Evolutionary conservation across 164 flowering plant genomes (phyloP).

Genomic region (Paratinospora sagittata): DNA sequence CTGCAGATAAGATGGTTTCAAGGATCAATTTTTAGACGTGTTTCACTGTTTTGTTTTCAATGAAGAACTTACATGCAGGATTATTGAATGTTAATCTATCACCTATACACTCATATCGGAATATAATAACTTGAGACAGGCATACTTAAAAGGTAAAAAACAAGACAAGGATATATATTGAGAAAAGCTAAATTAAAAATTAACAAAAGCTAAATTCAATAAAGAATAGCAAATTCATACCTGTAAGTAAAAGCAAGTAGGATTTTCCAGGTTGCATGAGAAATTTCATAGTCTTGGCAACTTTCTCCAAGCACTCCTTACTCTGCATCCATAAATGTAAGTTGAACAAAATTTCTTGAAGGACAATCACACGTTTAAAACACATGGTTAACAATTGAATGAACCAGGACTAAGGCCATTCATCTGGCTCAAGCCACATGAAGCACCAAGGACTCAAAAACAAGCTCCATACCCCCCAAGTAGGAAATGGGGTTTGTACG

Average conservation of each 20-base stretch:
- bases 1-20: not conserved
- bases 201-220: not conserved
- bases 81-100: not conserved
- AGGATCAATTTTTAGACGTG: not conserved
- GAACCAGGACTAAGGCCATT: not conserved
- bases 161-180: not conserved
- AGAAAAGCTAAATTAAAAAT: not conserved
- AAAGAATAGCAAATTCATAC: constrained; percentile 24
- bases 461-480: too few species aligned
- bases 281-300: constrained; percentile 58
- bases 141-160: not conserved
- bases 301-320: constrained; percentile 88
- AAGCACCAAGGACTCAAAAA: too few species aligned
- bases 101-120: not conserved
- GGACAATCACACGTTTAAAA: not conserved
- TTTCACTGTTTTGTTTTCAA: not conserved
- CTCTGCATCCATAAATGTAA: constrained; percentile 46
- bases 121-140: not conserved
- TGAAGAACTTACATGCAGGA: not conserved
- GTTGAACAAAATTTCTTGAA: not conserved
- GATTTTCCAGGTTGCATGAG: constrained; percentile 50
- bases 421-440: not conserved
- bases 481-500: too few species aligned
- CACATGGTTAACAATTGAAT: not conserved
- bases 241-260: constrained; percentile 73